Conservation (phyloP, 352 stramenopile genomes). For the Globisporangium ultimum region DNA sequence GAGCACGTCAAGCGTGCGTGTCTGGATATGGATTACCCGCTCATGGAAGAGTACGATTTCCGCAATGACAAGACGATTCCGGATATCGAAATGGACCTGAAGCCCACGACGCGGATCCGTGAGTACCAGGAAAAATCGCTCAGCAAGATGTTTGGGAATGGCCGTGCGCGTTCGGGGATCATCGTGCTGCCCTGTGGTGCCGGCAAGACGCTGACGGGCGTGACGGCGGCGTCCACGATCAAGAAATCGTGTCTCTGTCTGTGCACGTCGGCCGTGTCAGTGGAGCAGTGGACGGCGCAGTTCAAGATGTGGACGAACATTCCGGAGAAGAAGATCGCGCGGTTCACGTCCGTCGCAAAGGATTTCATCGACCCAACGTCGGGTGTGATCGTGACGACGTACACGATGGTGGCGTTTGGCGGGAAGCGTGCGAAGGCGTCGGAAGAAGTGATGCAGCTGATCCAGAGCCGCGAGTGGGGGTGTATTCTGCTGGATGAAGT, state of each 20-base stretch:
- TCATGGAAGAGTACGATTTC: slow-evolving; percentile 99
- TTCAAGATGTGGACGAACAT: slow-evolving; percentile 98
- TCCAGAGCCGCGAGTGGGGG: slow-evolving; percentile 97
- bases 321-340: slow-evolving; percentile 79
- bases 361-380: slow-evolving; percentile 81
- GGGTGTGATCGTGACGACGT: slow-evolving; percentile 96
- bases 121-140: slow-evolving; percentile 99
- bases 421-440: slow-evolving; percentile 90
- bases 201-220: slow-evolving; percentile 81
- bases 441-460: slow-evolving; percentile 95
- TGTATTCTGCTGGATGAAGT: slow-evolving; percentile 96
- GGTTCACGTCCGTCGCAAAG: slow-evolving; percentile 80
- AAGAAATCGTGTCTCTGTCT: slow-evolving; percentile 98
- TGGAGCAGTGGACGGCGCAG: slow-evolving; percentile 98
- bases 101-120: slow-evolving; percentile 92
- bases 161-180: slow-evolving; percentile 97
- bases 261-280: slow-evolving; percentile 96
- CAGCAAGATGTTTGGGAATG: slow-evolving; percentile 99
- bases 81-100: slow-evolving; percentile 85
- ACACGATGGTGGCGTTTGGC: slow-evolving; percentile 96
- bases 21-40: slow-evolving; percentile 95
- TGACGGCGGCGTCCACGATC: slow-evolving; percentile 95
- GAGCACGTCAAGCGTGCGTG: slow-evolving; percentile 94
- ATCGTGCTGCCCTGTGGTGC: slow-evolving; percentile 99
- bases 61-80: slow-evolving; percentile 86